These are phyloP conservation scores for Phenoliferia sp. DNA, from an alignment of 1,284 basidiomycete genomes.

Conservation along the genomic window DNA sequence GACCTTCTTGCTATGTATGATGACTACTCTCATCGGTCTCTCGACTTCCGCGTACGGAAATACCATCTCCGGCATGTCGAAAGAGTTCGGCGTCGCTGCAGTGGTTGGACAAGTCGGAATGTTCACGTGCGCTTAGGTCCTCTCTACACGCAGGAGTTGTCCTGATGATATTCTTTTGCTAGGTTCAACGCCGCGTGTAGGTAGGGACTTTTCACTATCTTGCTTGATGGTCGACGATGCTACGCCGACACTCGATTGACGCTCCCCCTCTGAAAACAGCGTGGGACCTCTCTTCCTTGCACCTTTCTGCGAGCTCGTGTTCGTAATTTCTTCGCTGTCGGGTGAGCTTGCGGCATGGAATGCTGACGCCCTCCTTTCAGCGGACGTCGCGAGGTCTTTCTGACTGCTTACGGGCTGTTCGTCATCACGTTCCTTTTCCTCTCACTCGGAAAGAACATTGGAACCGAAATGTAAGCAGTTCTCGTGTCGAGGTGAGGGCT, in stretches of 20 bases:
- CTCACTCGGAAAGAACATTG: conserved; percentile 40
- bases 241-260: neutral
- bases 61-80: conserved; percentile 36
- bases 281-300: conserved; percentile 36
- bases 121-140: conserved; percentile 9
- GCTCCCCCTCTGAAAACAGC: conserved; percentile 34
- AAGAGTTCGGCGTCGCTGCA: conserved; percentile 37
- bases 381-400: conserved; percentile 40
- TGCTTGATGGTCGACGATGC: neutral
- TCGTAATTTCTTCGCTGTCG: neutral
- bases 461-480: conserved; percentile 38
- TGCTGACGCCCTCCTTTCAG: neutral
- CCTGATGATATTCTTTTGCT: neutral
- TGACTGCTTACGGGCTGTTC: conserved; percentile 40
- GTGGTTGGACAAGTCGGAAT: conserved; percentile 37
- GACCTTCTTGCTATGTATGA: conserved; percentile 35
- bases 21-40: conserved; percentile 40
- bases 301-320: conserved; percentile 40
- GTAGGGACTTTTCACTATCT: too few species aligned
- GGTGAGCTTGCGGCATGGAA: neutral
- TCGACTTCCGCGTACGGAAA: conserved; percentile 40
- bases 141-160: neutral
- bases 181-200: neutral
- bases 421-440: conserved; percentile 39
- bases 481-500: too few species aligned